phyloP scores from a whole-genome alignment of 176 grass and related monocot species.

The Oryza longistaminata region DNA sequence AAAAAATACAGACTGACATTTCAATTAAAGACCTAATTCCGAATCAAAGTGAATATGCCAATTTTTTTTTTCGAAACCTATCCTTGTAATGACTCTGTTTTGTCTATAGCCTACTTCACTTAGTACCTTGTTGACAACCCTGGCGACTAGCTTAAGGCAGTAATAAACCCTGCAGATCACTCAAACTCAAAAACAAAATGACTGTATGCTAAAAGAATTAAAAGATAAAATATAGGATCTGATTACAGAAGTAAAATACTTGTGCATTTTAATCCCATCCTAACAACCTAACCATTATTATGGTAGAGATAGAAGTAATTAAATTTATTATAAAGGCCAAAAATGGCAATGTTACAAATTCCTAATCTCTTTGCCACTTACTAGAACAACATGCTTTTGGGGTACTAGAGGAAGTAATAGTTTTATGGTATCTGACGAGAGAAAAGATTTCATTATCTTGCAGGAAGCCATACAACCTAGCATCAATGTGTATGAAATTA shows the following conservation, averaged over 20 bases:
- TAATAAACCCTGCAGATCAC: neutral
- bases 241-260: conserved; percentile 23
- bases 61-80: neutral
- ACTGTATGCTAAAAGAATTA: conserved; percentile 2
- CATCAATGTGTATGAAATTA: neutral
- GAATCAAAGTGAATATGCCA: conserved; percentile 27
- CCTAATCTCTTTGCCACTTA: conserved; percentile 12
- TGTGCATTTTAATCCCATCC: conserved; percentile 34
- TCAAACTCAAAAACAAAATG: neutral
- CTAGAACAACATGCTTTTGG: neutral
- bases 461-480: neutral
- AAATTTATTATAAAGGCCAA: neutral
- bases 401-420: neutral
- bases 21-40: neutral
- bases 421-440: neutral
- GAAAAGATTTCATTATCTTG: neutral
- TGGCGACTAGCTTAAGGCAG: neutral
- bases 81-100: neutral
- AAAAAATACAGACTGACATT: conserved; percentile 6
- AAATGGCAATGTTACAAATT: conserved; percentile 2
- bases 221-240: neutral
- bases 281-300: neutral
- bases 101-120: neutral
- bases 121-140: neutral
- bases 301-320: conserved; percentile 1